Percentiles rank a stretch among this genome's conserved stretches.
phyloP scores from a whole-genome alignment of 805 yeast species.

The Starmera quercuum region DNA sequence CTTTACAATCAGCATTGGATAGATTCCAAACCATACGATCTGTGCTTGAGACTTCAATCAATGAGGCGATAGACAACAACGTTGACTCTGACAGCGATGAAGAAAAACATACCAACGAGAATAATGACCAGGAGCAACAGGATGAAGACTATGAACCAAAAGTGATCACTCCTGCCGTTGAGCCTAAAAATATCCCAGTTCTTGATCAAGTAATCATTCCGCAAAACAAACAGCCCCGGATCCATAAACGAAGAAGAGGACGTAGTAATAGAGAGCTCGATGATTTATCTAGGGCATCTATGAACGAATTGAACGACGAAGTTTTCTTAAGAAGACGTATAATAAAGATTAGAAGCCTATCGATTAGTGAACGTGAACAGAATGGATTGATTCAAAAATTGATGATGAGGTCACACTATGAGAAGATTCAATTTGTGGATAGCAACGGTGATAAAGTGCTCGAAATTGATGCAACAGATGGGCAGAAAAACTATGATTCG shows the following conservation, averaged over 20 bases:
- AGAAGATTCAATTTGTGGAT: slow-evolving; percentile 31
- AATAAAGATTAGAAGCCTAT: slow-evolving; percentile 25
- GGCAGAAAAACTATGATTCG: slow-evolving; percentile 11
- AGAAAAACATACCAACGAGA: slow-evolving; percentile 14
- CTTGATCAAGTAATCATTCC: slow-evolving; percentile 47
- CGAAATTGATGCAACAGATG: slow-evolving; percentile 15
- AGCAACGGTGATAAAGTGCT: slow-evolving; percentile 17
- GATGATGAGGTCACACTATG: slow-evolving; percentile 63
- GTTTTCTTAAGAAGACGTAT: slow-evolving; percentile 38
- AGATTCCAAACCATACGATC: slow-evolving; percentile 35
- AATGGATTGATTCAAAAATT: slow-evolving; percentile 44
- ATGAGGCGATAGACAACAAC: slow-evolving; percentile 22
- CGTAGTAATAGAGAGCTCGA: neutral
- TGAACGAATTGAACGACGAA: slow-evolving; percentile 16
- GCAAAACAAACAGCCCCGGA: slow-evolving; percentile 25
- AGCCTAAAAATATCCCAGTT: slow-evolving; percentile 40
- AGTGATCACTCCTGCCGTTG: slow-evolving; percentile 43
- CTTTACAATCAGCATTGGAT: slow-evolving; percentile 43
- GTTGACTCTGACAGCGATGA: slow-evolving; percentile 33
- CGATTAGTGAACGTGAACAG: slow-evolving; percentile 15
- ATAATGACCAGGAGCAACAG: slow-evolving; percentile 5
- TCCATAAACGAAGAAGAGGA: slow-evolving; percentile 6
- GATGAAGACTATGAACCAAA: slow-evolving; percentile 40
- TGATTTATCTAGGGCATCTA: slow-evolving; percentile 9
- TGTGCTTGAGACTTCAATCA: slow-evolving; percentile 20